phyloP scores from a whole-genome alignment of 2,329 filamentous ascomycete genomes.

The Diplodia mutila region DNA sequence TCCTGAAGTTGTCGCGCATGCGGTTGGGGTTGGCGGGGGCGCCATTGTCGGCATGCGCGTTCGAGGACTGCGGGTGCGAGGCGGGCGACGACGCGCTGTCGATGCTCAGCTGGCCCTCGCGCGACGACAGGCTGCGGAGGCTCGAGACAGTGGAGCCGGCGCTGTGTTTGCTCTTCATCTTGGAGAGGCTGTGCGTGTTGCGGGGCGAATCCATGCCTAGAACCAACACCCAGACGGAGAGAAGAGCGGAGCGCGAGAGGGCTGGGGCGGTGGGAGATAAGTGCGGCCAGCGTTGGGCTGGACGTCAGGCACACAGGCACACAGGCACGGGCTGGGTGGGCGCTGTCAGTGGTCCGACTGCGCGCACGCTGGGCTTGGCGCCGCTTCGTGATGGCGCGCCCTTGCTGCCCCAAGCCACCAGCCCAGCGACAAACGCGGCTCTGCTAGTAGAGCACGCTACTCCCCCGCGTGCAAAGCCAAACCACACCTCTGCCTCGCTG shows the following conservation, averaged over 20 bases:
- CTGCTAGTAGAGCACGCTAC: neutral
- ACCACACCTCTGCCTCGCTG: neutral
- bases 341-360: neutral
- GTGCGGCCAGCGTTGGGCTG: neutral
- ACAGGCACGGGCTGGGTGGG: neutral
- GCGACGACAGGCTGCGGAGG: conserved; percentile 19
- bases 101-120: conserved; percentile 19
- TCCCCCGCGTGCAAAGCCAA: neutral
- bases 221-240: neutral
- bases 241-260: neutral
- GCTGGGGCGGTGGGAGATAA: neutral
- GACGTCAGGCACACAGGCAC: neutral
- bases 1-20: conserved; percentile 21
- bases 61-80: neutral
- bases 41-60: conserved; percentile 9
- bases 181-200: neutral
- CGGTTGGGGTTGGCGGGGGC: conserved; percentile 18
- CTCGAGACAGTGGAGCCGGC: conserved; percentile 10
- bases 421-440: neutral
- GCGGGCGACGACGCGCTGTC: conserved; percentile 18
- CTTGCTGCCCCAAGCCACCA: neutral
- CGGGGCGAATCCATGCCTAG: conserved; percentile 9
- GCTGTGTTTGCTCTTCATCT: conserved; percentile 9
- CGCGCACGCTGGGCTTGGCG: neutral
- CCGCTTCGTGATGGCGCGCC: neutral